Evolutionary conservation across 2,329 filamentous ascomycete species (phyloP).

Genomic region (Hypoxylon sp.): DNA sequence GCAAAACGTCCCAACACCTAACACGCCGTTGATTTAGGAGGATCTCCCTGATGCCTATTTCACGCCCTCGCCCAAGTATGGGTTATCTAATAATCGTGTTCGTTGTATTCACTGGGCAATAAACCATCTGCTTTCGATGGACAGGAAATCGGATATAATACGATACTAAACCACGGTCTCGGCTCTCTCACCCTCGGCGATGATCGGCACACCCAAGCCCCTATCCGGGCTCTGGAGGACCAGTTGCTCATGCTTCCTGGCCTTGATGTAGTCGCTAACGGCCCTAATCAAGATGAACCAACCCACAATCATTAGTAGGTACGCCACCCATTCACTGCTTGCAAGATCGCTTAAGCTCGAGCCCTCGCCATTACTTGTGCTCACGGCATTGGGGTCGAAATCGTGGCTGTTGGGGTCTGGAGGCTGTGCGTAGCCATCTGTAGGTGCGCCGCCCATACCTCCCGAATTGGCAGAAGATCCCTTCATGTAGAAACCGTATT

Average conservation of each 20-base stretch:
- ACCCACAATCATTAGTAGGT: conserved; percentile 94
- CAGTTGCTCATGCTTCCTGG: conserved; percentile 90
- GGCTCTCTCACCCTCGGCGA: conserved; percentile 85
- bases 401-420: conserved; percentile 91
- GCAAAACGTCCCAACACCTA: conserved; percentile 13
- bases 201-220: conserved; percentile 85
- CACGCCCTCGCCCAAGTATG: conserved; percentile 7
- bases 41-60: conserved; percentile 21
- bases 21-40: conserved; percentile 25
- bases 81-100: conserved; percentile 31
- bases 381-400: conserved; percentile 82
- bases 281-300: conserved; percentile 98
- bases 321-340: conserved; percentile 89
- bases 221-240: conserved; percentile 94
- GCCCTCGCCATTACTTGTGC: conserved; percentile 54
- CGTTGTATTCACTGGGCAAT: conserved; percentile 27
- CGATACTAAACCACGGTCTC: conserved; percentile 78
- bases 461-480: conserved; percentile 64
- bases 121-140: conserved; percentile 14
- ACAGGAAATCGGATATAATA: conserved; percentile 3
- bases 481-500: conserved; percentile 98
- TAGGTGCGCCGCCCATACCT: conserved; percentile 61
- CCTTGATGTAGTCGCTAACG: conserved; percentile 91
- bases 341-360: conserved; percentile 71
- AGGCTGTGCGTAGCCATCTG: conserved; percentile 77